Base-by-base conservation (phyloP, 768 basidiomycete genomes). In the Boletellus sp. region DNA sequence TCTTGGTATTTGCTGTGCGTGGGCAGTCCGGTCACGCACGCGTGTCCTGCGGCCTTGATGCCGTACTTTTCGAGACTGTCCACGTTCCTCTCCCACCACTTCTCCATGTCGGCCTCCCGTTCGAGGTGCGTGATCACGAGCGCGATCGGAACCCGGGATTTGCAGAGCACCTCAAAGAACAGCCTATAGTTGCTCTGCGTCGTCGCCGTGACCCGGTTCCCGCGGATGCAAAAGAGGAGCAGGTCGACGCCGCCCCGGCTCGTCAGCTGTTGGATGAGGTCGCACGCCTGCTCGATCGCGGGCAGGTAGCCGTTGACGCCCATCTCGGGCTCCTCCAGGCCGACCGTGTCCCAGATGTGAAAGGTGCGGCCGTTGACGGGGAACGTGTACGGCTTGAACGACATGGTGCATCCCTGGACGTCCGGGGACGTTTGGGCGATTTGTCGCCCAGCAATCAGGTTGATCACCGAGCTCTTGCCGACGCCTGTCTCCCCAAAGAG, bases 401-500 rank as follows among this genome's bases (percentile, higher is more conserved):
- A 44, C 53, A 75, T 67, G 8, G 76, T 78, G 45, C 70, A 72
- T 0, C 74, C 74, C 8, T 53, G 47, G 10, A 65, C 65, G 26
- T 64, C 57, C 9, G 63, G 53, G 20, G 66, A 68, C 34, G 55
- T 55, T 28, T 52, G 33, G 13, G 66, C 66, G 34, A 68, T 43
- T 5, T 32, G 1, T 7, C 36, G 20, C 20, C 68, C 67, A 35
- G 66, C 61, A 47, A 70, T 61, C 55, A 67, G 50, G 47, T 67
- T 67, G 53, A 69, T 68, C 52, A 67, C 60, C 9, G 66, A 67
- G 51, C 68, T 67, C 56, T 67, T 67, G n/a, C 66, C 66, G 2
- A 65, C 54, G 15, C 75, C 75, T 0, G 71, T 69, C 55, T 76
- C 74, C 7, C 76, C 76, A 47, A 77, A 77, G 2, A 77, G 35